Conservation (phyloP, 2,329 filamentous ascomycete genomes). For the Calonectria pauciramosa region DNA sequence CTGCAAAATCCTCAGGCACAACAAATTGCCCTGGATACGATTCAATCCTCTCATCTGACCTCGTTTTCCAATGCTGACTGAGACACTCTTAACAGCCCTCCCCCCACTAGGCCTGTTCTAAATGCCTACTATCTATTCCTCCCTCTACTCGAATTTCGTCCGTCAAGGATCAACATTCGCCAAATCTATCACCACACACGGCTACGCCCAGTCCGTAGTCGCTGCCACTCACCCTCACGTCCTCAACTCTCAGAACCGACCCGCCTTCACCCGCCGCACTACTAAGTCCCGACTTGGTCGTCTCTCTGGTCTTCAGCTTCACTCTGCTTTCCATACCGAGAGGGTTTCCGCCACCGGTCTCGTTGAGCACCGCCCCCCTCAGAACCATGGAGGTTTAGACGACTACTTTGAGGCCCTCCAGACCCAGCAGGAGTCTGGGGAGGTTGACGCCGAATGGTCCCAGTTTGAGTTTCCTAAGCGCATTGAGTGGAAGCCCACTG, state of each 20-base stretch:
- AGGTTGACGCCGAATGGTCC: constrained; percentile 85
- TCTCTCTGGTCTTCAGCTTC: constrained; percentile 72
- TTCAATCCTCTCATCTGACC: constrained; percentile 4
- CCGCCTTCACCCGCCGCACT: constrained; percentile 72
- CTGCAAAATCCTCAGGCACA: constrained; percentile 41
- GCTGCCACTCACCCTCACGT: constrained; percentile 87
- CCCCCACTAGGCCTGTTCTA: constrained; percentile 79
- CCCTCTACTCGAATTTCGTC: constrained; percentile 85
- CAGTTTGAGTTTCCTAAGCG: constrained; percentile 91
- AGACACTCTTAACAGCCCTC: constrained; percentile 56
- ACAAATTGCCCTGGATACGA: constrained; percentile 20
- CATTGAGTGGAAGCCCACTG: constrained; percentile 86
- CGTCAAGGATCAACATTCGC: constrained; percentile 88
- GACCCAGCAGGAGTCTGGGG: constrained; percentile 75
- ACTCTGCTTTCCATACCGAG: constrained; percentile 82
- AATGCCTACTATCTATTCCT: constrained; percentile 86
- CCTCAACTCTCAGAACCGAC: constrained; percentile 80
- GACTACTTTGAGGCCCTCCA: constrained; percentile 95
- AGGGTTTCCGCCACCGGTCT: constrained; percentile 62
- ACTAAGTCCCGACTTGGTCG: constrained; percentile 65
- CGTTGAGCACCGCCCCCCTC: constrained; percentile 68
- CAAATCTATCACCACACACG: constrained; percentile 96
- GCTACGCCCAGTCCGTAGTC: constrained; percentile 97
- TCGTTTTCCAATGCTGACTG: constrained; percentile 42
- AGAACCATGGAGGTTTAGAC: constrained; percentile 78